Evolutionary conservation across 2,329 filamentous ascomycete genomes (phyloP), one percentile per base, ranked within the genome.

Genomic region (Colletotrichum musicola): DNA sequence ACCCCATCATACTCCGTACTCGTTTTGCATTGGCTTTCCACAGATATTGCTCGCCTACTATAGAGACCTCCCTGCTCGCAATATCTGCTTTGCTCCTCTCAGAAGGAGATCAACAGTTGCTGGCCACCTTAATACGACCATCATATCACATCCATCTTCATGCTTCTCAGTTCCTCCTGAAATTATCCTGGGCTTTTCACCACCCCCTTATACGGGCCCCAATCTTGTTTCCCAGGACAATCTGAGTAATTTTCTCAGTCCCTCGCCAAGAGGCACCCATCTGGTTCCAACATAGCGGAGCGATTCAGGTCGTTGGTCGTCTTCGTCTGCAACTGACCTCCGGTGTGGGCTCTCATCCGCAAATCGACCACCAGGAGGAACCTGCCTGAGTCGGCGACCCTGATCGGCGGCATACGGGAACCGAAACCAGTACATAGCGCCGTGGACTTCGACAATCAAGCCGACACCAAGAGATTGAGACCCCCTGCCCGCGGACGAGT

Each of bases 61-160:
- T 55, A 54, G 53, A 58, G 42, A 25, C 40, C 46, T 68, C 50
- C 55, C 27, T 56, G 20, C 54, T 51, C 44, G 5, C 35, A 44
- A 27, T 51, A 38, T 53, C 46, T 40, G 49, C 5, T 7, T 35
- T 40, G n/a, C 51, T 22, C 51, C 16, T 27, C 51, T 22, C 25
- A 44, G 22, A 12, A 49, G 40, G 25, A 47, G 42, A 62, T 44
- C 50, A 35, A 40, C 55, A 22, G 16, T 18, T 55, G 27, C 9
- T 25, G 51, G 49, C 53, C 55, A 61, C 44, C 55, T 68, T 65
- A 38, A 42, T 22, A 65, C 50, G 55, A 22, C 62, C 50, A 50
- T 68, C 50, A 68, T 68, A 68, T 60, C 30, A 56, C 35, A 50
- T 18, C 22, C 42, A 53, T 38, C 42, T 68, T 65, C 54, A 59